These are phyloP conservation scores for Aspergillus jensenii DNA, from an alignment of 2,329 filamentous ascomycete genomes.

Conservation along the genomic window DNA sequence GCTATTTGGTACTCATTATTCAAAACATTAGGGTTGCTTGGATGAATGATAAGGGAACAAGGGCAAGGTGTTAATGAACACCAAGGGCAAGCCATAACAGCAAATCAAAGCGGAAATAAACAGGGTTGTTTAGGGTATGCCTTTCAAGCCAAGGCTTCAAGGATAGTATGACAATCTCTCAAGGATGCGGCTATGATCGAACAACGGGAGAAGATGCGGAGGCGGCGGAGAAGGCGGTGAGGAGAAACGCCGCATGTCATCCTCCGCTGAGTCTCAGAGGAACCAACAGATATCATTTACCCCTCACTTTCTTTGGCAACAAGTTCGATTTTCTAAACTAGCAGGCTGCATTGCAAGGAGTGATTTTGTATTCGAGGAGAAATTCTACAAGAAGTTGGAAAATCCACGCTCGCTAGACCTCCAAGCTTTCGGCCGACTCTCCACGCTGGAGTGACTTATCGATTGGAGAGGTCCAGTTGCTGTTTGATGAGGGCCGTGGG, in stretches of 20 bases:
- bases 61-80: too few species aligned
- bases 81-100: too few species aligned
- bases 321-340: neutral
- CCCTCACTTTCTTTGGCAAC: neutral
- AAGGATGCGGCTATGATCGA: neutral
- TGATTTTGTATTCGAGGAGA: neutral
- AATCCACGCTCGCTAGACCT: neutral
- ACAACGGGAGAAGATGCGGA: neutral
- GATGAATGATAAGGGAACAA: too few species aligned
- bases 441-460: conserved; percentile 7
- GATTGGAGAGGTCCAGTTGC: neutral
- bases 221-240: conserved; percentile 13
- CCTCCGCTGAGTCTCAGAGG: neutral
- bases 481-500: neutral
- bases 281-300: neutral
- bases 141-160: too few species aligned
- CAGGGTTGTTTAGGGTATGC: too few species aligned
- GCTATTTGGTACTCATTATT: too few species aligned
- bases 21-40: too few species aligned
- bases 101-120: too few species aligned
- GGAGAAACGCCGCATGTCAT: neutral
- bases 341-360: neutral
- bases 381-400: too few species aligned
- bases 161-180: too few species aligned
- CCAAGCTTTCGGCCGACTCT: neutral